These are phyloP conservation scores for Paraphoma sp. DNA, from an alignment of 2,329 filamentous ascomycete species.

Conservation along the genomic window DNA sequence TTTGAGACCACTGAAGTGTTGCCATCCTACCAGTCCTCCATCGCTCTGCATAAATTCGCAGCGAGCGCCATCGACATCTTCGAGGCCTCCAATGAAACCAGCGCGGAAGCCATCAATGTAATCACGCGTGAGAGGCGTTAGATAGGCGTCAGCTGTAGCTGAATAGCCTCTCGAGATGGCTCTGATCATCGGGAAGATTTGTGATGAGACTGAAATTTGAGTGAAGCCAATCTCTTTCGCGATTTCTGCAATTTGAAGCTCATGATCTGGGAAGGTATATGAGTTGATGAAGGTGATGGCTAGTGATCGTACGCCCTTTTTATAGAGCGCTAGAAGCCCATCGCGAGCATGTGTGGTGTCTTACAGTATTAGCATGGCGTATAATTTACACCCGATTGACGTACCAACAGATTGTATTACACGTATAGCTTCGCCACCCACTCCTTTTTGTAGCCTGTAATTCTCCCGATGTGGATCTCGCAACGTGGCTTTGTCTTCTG, in stretches of 20 bases:
- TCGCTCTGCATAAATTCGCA: constrained; percentile 47
- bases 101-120: constrained; percentile 32
- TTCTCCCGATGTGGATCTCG: not conserved
- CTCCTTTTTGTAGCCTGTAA: constrained; percentile 12
- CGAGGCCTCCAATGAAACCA: constrained; percentile 32
- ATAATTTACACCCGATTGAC: constrained; percentile 13
- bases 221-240: constrained; percentile 36
- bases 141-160: constrained; percentile 36
- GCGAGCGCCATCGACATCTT: constrained; percentile 26
- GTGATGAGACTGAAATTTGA: constrained; percentile 34
- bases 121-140: constrained; percentile 27
- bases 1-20: constrained; percentile 38
- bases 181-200: constrained; percentile 32
- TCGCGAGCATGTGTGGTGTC: constrained; percentile 2
- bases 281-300: constrained; percentile 45
- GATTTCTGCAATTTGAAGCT: constrained; percentile 30
- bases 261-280: constrained; percentile 44
- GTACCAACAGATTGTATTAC: constrained; percentile 17
- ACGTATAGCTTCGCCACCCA: constrained; percentile 23
- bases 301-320: constrained; percentile 44
- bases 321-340: constrained; percentile 31
- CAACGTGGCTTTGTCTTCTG: constrained; percentile 13
- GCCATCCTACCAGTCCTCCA: constrained; percentile 35
- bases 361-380: constrained; percentile 10
- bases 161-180: constrained; percentile 28